Base-by-base conservation (phyloP, 805 yeast genomes). In the Schwanniomyces polymorphus region DNA sequence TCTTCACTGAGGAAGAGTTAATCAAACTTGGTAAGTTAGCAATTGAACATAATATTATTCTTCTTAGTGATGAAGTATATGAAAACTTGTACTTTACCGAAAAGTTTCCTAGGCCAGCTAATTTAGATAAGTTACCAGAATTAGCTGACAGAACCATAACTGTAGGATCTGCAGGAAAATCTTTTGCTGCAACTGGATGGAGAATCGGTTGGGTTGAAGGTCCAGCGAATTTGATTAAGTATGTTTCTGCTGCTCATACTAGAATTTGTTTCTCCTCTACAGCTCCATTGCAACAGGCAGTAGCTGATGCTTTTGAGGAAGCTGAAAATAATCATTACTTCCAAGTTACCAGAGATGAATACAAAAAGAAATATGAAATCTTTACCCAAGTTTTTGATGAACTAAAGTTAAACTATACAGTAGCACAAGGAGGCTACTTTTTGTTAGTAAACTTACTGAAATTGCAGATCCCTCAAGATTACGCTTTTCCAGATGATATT, bases 121-220 rank as follows among this genome's bases (percentile, higher is more conserved):
- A 89, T 2, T 70, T 92, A 45, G 74, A 84, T 5, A 43, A 48
- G 8, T 66, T 72, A 52, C 91, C 92, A 5, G 97, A 91, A 58
- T 79, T 91, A 49, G 85, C 80, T 25, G 81, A 81, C 48, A 74
- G 91, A 59, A 89, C 97, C 0, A 70, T 94, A 46, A 85, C 97
- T 3, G 95, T 94, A 18, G 98, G 98, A 1, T 89, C 97, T 26
- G 99, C 97, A 6, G 99, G 99, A 53, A 94, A 94, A 68, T 84
- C 97, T 0, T 94, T 94, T 72, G 96, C 97, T n/a, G 97, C 97
- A 38, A 94, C 99, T 10, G 99, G 99, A 45, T 94, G 98, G 97
- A 85, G 99, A 75, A 81, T 94, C 44, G 99, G 99, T 45, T 94
- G 96, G 95, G 78, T 92, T 33, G 84, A 91, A 51, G 98, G 97